These are phyloP conservation scores for Fusarium sp. DNA, from an alignment of 2,329 filamentous ascomycete genomes.

Conservation along the genomic window DNA sequence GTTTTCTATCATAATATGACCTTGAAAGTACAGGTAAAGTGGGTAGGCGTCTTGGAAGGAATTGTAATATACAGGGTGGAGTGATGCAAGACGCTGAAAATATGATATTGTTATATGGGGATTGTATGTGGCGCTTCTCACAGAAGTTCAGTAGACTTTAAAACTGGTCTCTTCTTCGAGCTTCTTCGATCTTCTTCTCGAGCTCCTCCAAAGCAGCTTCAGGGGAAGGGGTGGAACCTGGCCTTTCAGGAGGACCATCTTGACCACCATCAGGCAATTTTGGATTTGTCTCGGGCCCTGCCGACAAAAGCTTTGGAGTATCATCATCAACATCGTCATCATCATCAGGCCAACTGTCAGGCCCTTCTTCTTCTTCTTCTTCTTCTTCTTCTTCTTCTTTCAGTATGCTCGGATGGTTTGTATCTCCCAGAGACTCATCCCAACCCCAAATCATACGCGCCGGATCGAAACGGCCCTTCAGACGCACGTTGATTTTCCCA, in stretches of 20 bases:
- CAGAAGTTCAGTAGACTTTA: not conserved
- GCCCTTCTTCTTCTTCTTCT: not conserved
- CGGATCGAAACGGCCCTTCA: conserved; percentile 37
- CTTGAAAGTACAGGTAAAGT: not conserved
- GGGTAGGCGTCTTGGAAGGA: not conserved
- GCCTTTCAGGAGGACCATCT: not conserved
- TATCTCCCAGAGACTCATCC: not conserved
- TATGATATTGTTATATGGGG: not conserved
- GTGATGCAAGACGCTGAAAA: not conserved
- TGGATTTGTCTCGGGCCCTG: not conserved
- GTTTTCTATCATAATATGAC: not conserved
- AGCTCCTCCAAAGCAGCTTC: not conserved
- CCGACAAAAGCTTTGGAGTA: not conserved
- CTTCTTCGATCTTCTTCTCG: not conserved
- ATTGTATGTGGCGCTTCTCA: not conserved
- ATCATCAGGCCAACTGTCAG: conserved; percentile 9
- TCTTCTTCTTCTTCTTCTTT: not conserved
- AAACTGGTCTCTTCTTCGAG: not conserved
- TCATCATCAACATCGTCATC: not conserved
- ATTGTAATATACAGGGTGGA: conserved; percentile 18
- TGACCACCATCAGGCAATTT: not conserved
- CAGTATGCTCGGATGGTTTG: not conserved
- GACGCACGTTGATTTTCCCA: conserved; percentile 34
- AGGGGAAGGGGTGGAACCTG: not conserved
- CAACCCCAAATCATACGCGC: conserved; percentile 32